Base-by-base conservation (phyloP, 2,329 filamentous ascomycete genomes). In the Verticillium nubilum region DNA sequence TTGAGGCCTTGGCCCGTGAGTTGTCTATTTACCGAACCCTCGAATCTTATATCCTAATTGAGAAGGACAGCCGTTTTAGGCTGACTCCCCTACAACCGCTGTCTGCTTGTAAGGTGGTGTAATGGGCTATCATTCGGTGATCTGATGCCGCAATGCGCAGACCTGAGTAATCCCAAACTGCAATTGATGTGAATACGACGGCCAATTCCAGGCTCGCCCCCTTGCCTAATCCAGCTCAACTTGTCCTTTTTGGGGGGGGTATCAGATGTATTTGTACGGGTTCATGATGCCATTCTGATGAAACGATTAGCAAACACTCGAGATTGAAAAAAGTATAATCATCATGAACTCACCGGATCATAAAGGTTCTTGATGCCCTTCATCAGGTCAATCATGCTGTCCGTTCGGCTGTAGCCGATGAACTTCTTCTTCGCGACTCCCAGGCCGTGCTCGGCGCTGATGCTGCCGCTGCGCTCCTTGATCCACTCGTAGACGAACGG, bases 401-500 rank as follows among this genome's bases (percentile, higher is more conserved):
- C 88, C 70, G 88, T 93, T 68, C 92, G 86, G 77, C 92, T 97
- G 78, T 98, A 98, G 29, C 91, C 89, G 73, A 99, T 92, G 71
- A 88, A 99, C 61, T 92, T 89, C 80, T 96, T 97, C 87, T 99
- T 99, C 56, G 93, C 92, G 63, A 99, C 78, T 17, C 95, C 95
- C 47, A 99, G 78, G 3, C 95, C 95, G 73, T 99, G 95, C 77
- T 99, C 95, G 56, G 95, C 95, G 70, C 92, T 97, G 75, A 99
- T 97, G 74, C 92, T 97, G 62, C 95, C 95, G 63, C 89, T 88
- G 54, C 90, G 84, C 78, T 91, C 86, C 68, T 88, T 82, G 65
- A 98, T 94, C 95, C 95, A 99, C 77, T 99, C 92, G 71, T 97
- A 99, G 26, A 99, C 91, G 77, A 90, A 99, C 0, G 96, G 95